phyloP scores from a whole-genome alignment of 192 early-diverging fungal species.

The Umbelopsis vinacea region DNA sequence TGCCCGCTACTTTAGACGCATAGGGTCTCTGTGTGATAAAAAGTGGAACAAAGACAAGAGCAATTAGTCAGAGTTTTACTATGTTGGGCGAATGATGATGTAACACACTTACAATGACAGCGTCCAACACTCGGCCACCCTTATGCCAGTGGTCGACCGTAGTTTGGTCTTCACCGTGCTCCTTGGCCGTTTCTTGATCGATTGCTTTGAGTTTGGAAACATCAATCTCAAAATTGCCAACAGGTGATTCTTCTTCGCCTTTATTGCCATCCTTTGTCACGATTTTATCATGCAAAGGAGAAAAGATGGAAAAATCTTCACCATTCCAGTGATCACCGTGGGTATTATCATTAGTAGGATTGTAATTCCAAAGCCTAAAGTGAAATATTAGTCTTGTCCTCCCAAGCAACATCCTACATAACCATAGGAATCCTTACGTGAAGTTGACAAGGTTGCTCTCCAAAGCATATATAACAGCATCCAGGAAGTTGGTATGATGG shows the following conservation, averaged over 20 bases:
- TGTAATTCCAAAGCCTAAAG: constrained; percentile 82
- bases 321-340: constrained; percentile 88
- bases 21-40: constrained; percentile 64
- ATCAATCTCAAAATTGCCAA: not conserved
- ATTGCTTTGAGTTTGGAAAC: constrained; percentile 8
- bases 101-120: constrained; percentile 62
- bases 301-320: constrained; percentile 83
- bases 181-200: constrained; percentile 3
- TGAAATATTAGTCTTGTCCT: not conserved
- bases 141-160: constrained; percentile 51
- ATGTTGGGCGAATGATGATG: not conserved
- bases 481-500: constrained; percentile 75
- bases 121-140: constrained; percentile 80
- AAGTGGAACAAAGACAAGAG: not conserved
- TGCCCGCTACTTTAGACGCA: constrained; percentile 75
- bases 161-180: not conserved
- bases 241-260: not conserved
- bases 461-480: constrained; percentile 73
- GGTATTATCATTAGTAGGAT: constrained; percentile 77
- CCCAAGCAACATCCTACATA: not conserved
- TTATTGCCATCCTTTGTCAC: not conserved
- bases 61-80: too few relatives aligned
- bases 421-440: constrained; percentile 49
- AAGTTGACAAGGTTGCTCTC: constrained; percentile 79
- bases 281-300: constrained; percentile 22